Evolutionary conservation across 352 stramenopile species (phyloP), one percentile per base, ranked within the genome.

Genomic region (Pythium brachiatum): DNA sequence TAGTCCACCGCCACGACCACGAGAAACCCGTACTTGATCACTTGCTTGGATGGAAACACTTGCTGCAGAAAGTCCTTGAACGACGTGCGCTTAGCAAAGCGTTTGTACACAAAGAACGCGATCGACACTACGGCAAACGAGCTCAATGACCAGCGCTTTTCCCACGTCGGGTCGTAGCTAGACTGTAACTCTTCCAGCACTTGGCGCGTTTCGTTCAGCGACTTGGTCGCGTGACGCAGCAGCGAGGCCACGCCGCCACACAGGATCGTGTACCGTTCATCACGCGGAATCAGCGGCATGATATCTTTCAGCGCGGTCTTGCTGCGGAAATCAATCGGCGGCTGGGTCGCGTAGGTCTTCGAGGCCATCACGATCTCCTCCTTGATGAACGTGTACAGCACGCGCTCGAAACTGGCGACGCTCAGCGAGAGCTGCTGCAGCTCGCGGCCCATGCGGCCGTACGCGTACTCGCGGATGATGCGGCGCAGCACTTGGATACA

Each of bases 241-340:
- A 95, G 71, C 36, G 86, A 92, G 20, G 77, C 81, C 23, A 95
- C 61, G 21, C 86, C 86, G 39, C 86, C 86, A 1, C 81, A 92
- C 9, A 95, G 64, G 53, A 95, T 92, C 21, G 86, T 92, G 68
- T 83, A 92, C 27, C 84, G 76, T 60, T 93, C 82, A 60, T 90
- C 79, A 5, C 75, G 88, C 9, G 84, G 84, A 27, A 95, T 95
- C 25, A 95, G 69, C 36, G 86, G 86, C 43, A 95, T 94, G 64
- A 95, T 89, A 62, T 95, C 86, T 62, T 95, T 95, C 27, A 95
- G 70, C 29, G 86, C 86, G 43, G 81, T 88, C 71, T 95, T 95
- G 41, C 72, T 53, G 41, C 84, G 81, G 27, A 93, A 93, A 57
- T 94, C 76, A 26, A 93, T 75, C 9, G 79, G 77, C 36, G 80